These are phyloP conservation scores for Geotrichum australiense DNA, from an alignment of 1,139 yeast genomes.

Conservation along the genomic window DNA sequence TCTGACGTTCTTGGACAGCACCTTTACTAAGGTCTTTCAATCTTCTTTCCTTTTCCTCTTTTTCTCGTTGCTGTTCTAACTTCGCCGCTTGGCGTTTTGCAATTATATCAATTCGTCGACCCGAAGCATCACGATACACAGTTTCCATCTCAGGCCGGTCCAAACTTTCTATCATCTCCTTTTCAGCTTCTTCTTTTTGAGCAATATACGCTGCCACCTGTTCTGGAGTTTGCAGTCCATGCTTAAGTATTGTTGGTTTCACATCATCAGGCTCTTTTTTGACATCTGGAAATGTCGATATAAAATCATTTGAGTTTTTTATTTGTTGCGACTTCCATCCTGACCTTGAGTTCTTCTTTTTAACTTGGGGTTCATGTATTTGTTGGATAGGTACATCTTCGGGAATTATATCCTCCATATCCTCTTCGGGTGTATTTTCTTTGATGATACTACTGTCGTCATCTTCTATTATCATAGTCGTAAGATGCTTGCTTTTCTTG, in stretches of 20 bases:
- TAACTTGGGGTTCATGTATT: slow-evolving; percentile 31
- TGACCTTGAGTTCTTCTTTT: slow-evolving; percentile 9
- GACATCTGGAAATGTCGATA: not conserved
- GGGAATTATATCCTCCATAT: slow-evolving; percentile 20
- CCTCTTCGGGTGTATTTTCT: slow-evolving; percentile 20
- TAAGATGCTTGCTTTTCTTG: slow-evolving; percentile 20
- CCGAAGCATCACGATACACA: slow-evolving; percentile 54
- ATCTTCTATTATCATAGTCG: slow-evolving; percentile 24
- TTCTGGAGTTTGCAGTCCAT: slow-evolving; percentile 43
- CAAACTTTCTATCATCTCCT: slow-evolving; percentile 6
- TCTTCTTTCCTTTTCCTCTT: slow-evolving; percentile 27
- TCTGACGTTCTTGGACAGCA: slow-evolving; percentile 37
- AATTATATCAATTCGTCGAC: slow-evolving; percentile 43
- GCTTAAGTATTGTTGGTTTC: slow-evolving; percentile 6
- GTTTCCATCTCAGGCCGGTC: slow-evolving; percentile 33
- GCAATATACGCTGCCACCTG: slow-evolving; percentile 36
- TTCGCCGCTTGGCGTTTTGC: slow-evolving; percentile 27
- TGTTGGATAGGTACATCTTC: slow-evolving; percentile 22
- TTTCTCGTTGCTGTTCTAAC: slow-evolving; percentile 28
- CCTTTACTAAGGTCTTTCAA: slow-evolving; percentile 40
- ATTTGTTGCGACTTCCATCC: slow-evolving; percentile 25
- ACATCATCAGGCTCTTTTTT: slow-evolving; percentile 1
- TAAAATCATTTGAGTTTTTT: slow-evolving; percentile 16
- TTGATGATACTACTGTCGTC: slow-evolving; percentile 21
- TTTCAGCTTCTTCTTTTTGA: slow-evolving; percentile 17